Evolutionary conservation across 208 protist genomes (phyloP), one percentile per base, ranked within the genome.

Genomic region (Acanthamoeba pearcei): DNA sequence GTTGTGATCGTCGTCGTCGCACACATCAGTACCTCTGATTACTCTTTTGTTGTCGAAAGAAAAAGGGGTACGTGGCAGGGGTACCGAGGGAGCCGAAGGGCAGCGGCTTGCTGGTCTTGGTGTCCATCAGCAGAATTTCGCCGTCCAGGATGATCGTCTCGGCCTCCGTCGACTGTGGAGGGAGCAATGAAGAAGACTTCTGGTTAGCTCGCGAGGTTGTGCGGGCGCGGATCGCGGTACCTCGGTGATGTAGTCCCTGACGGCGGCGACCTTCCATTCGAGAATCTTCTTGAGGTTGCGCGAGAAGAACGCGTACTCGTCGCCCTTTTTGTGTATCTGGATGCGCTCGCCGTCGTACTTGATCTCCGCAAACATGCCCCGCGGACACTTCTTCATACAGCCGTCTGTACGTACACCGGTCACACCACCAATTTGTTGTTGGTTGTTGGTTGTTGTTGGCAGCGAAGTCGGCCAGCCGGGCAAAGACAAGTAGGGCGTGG

Each of bases 331-430:
- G 95, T 98, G 97, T 29, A 98, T 97, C 76, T 98, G 98, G 88
- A 98, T 98, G 72, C 98, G 95, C 95, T 98, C 98, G 19, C 98
- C 98, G 90, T 98, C 98, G 94, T 98, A 98, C 96, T 98, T 99
- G 53, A 98, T 97, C 93, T 98, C 98, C 12, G 97, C 97, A 92
- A 96, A 98, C 38, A 97, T 96, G n/a, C 97, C 97, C 94, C 98
- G 98, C 42, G 98, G 97, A 95, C 96, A 98, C 95, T 97, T 97
- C 70, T 42, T 94, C 51, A 98, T 91, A 29, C 96, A 93, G 88
- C 97, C 92, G 57, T 60, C 76, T 46, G 60, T 22, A 42, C 22
- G 82, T 42, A 64, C 46, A 42, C 80, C 5, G 4, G 51, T 55
- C 51, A 55, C n/a, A n/a, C n/a, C 42, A 4, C 42, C 42, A 4